Base-by-base conservation (phyloP, 1,284 basidiomycete species). In the Boletus hoseneyae region DNA sequence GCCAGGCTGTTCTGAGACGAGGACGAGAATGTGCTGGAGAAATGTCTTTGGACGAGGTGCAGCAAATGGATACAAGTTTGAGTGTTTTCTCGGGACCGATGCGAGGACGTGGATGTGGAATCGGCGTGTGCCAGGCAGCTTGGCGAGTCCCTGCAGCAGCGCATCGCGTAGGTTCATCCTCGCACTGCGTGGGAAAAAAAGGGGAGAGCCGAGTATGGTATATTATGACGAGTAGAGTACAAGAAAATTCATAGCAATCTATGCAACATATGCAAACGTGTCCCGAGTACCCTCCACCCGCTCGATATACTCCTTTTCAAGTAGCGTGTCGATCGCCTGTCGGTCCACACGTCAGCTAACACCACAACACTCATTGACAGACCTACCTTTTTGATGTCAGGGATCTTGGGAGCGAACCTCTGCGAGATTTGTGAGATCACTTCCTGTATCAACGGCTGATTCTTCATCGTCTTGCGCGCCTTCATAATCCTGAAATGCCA, bases 241-340 rank as follows among this genome's bases (percentile, higher is more conserved):
- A 43, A 35, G n/a, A 21, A 30, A 10, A 30, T 6, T 5, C 23
- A 25, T 25, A 5, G 23, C 23, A 21, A 21, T 43, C 69, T 62
- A 78, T 73, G 86, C 85, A 53, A 89, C 84, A 62, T 90, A 90
- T 21, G 84, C 83, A 63, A 89, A 90, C 43, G 83, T 85, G 65
- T 90, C 87, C 61, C 85, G 80, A 42, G 83, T 85, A 15, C 86
- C 91, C 25, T 92, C 90, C 23, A 91, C 87, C 34, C 95, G 86
- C 68, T 97, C 94, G 54, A 99, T 88, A 68, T 97, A 99, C 71
- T 98, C 97, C 72, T 97, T 97, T 75, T 99, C 96, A 48, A 99
- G 80, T 33, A 99, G 74, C 34, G 90, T 87, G 65, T 99, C 97
- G 62, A 99, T 98, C n/a, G 96, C 95, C 87, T 93, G 65, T 34